A percentile compares a stretch with the other conserved stretches of the same genome.
These are phyloP conservation scores for Trichosporon sp. DNA, from an alignment of 1,284 basidiomycete genomes.

Conservation along the genomic window DNA sequence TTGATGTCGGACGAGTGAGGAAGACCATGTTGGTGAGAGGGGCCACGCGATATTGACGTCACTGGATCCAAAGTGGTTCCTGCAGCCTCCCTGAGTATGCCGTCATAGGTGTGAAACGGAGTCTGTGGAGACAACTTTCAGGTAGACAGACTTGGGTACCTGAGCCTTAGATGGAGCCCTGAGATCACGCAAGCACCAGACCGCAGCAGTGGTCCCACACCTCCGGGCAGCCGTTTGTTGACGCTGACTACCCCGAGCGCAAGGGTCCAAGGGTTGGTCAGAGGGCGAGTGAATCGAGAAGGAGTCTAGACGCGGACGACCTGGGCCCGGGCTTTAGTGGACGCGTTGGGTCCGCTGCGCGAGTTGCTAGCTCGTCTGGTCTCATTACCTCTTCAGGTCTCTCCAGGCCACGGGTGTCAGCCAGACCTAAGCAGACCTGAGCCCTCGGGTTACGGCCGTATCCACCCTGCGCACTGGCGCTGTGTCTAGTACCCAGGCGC, in stretches of 20 bases:
- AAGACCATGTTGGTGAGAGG: background rate
- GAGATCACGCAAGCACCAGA: conserved; percentile 1
- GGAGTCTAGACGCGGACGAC: conserved; percentile 1
- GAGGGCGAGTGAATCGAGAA: conserved; percentile 10
- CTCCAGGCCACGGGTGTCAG: background rate
- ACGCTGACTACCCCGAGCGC: background rate
- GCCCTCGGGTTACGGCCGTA: background rate
- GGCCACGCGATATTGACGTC: background rate
- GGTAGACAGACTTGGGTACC: background rate
- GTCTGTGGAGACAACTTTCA: background rate
- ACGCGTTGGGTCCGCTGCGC: background rate
- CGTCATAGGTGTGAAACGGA: conserved; percentile 18
- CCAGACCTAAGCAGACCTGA: background rate
- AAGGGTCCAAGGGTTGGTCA: background rate
- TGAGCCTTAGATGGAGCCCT: background rate
- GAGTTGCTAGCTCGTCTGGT: background rate
- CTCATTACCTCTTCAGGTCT: conserved; percentile 19
- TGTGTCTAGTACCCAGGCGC: background rate
- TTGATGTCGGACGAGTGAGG: too few species aligned
- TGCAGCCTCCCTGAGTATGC: background rate
- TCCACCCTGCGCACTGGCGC: background rate
- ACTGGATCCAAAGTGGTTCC: background rate
- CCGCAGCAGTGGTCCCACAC: conserved; percentile 10
- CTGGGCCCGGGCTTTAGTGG: background rate
- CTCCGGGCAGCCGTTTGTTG: background rate